These are phyloP conservation scores for Mallotus japonicus DNA, from an alignment of 441 rosid genomes.

Conservation along the genomic window DNA sequence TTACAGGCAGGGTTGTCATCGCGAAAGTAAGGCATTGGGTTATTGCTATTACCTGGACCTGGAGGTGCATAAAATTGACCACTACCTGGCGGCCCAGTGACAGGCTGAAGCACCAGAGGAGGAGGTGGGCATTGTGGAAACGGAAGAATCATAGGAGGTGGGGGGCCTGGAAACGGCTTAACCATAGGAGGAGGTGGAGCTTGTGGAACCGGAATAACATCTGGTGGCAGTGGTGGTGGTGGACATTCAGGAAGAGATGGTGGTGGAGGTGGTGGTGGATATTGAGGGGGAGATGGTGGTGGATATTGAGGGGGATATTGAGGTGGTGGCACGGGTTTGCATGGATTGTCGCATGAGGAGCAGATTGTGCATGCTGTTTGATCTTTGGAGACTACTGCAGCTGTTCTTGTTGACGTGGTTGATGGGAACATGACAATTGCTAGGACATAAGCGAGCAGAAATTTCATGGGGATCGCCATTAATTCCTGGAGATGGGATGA, in stretches of 20 bases:
- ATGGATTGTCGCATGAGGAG: slow-evolving; percentile 51
- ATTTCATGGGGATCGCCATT: slow-evolving; percentile 15
- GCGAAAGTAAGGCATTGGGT: slow-evolving; percentile 25
- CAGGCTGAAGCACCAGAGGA: neutral
- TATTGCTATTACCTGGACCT: slow-evolving; percentile 18
- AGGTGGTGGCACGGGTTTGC: slow-evolving; percentile 33
- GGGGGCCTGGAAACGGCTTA: neutral
- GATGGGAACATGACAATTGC: slow-evolving; percentile 10
- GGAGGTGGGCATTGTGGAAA: neutral
- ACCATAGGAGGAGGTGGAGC: slow-evolving; percentile 5
- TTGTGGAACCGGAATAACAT: neutral
- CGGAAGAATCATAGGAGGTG: neutral
- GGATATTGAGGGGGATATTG: slow-evolving; percentile 26
- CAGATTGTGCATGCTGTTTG: slow-evolving; percentile 47
- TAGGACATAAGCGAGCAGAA: slow-evolving; percentile 26
- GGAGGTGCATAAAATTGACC: slow-evolving; percentile 28
- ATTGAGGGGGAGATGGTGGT: slow-evolving; percentile 37
- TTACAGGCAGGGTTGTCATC: slow-evolving; percentile 5
- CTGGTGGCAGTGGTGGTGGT: slow-evolving; percentile 27
- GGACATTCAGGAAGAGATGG: slow-evolving; percentile 38
- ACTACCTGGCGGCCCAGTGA: slow-evolving; percentile 8
- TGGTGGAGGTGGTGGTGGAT: slow-evolving; percentile 39
- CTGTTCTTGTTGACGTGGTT: slow-evolving; percentile 16
- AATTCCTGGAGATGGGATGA: neutral
- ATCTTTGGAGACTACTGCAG: slow-evolving; percentile 23